Evolutionary conservation across 768 basidiomycete species (phyloP).

Genomic region (Psilocybe subaeruginosa): DNA sequence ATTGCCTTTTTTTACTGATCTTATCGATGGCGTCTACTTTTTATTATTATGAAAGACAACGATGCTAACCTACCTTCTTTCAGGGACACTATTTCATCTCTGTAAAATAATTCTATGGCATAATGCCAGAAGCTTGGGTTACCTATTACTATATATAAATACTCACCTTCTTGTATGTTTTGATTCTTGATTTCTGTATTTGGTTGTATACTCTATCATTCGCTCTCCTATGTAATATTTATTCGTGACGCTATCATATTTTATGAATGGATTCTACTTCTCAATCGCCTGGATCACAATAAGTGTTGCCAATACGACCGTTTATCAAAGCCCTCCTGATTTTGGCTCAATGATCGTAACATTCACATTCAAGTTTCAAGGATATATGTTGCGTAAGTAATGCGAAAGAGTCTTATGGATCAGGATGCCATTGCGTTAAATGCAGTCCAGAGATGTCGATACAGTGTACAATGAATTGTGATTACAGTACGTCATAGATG

Average conservation of each 20-base stretch:
- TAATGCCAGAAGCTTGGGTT: not conserved
- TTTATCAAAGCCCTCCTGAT: too few species aligned
- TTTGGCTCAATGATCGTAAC: too few species aligned
- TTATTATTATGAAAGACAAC: not conserved
- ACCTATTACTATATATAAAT: not conserved
- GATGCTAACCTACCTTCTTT: not conserved
- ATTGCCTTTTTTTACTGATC: constrained; percentile 56
- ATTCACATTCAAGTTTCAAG: too few species aligned
- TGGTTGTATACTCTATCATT: not conserved
- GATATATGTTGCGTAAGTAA: too few species aligned
- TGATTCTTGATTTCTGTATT: not conserved
- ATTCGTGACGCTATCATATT: too few species aligned
- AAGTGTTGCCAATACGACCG: too few species aligned
- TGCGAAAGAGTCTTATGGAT: too few species aligned
- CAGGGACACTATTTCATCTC: not conserved
- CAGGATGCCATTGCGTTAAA: too few species aligned
- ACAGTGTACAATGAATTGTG: not conserved
- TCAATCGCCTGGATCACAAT: too few species aligned
- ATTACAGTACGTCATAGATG: not conserved
- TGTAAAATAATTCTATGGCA: constrained; percentile 9
- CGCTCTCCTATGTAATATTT: too few species aligned
- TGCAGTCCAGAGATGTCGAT: not conserved
- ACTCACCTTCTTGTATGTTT: not conserved
- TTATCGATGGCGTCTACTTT: constrained; percentile 7
- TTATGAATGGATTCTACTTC: too few species aligned